Evolutionary conservation across 192 early-diverging fungal species (phyloP).

Genomic region (Diversispora eburnea): DNA sequence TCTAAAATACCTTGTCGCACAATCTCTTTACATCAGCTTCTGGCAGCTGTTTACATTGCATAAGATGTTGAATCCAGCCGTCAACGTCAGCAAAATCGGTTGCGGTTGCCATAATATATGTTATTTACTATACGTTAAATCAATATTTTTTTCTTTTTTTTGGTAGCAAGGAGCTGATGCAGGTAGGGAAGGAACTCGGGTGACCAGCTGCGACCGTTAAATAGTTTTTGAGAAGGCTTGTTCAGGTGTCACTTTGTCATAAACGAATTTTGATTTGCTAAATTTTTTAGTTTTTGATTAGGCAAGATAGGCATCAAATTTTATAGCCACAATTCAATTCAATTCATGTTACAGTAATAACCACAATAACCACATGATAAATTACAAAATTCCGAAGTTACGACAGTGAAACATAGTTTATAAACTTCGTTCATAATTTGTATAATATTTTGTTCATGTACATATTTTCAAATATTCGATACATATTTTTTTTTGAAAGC

Average conservation of each 20-base stretch:
- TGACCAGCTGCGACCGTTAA: not conserved
- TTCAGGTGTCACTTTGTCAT: slow-evolving; percentile 1
- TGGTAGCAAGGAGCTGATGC: not conserved
- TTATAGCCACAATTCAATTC: too few relatives aligned
- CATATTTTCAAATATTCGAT: too few relatives aligned
- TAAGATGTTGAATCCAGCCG: slow-evolving; percentile 85
- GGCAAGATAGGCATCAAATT: too few relatives aligned
- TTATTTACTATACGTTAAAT: not conserved
- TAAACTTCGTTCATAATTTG: too few relatives aligned
- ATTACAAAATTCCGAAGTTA: too few relatives aligned
- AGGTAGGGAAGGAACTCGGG: not conserved
- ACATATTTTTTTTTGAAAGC: too few relatives aligned
- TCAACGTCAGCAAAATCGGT: slow-evolving; percentile 86
- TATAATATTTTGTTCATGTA: too few relatives aligned
- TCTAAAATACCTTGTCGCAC: slow-evolving; percentile 83
- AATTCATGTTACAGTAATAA: too few relatives aligned
- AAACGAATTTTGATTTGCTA: not conserved
- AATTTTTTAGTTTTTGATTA: not conserved
- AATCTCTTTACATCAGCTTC: slow-evolving; percentile 94
- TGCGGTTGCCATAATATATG: slow-evolving; percentile 29
- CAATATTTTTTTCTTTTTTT: not conserved
- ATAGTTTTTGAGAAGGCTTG: not conserved
- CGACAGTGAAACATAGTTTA: too few relatives aligned
- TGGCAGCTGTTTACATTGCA: slow-evolving; percentile 92
- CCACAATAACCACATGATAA: too few relatives aligned